A percentile compares a stretch with the other conserved stretches of the same genome.
Conservation (phyloP, 2,329 filamentous ascomycete genomes). For the Phialophora expanda region DNA sequence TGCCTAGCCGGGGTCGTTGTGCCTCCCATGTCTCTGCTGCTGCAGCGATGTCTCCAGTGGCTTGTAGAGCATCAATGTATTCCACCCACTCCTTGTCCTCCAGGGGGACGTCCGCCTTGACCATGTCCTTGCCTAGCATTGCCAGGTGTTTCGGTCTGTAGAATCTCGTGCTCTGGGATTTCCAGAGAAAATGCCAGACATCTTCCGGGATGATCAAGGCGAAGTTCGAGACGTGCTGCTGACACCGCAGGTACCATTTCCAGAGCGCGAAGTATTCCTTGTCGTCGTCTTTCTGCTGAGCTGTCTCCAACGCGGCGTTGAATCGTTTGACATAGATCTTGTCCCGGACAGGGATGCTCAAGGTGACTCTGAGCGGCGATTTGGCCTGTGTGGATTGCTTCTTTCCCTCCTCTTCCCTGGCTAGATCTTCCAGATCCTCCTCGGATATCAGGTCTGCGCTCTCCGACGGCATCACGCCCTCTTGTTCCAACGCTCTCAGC, state of each 20-base stretch:
- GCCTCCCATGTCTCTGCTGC: slow-evolving; percentile 70
- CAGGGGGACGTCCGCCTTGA: slow-evolving; percentile 61
- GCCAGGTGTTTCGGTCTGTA: slow-evolving; percentile 66
- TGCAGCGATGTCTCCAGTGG: slow-evolving; percentile 63
- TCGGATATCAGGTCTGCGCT: slow-evolving; percentile 49
- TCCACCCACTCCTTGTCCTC: slow-evolving; percentile 65
- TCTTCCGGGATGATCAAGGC: slow-evolving; percentile 64
- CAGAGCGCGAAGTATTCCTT: slow-evolving; percentile 49
- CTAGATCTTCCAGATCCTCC: slow-evolving; percentile 48
- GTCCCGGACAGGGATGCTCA: slow-evolving; percentile 45
- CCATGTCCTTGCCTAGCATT: slow-evolving; percentile 69
- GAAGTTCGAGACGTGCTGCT: slow-evolving; percentile 51
- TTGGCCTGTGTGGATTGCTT: slow-evolving; percentile 19
- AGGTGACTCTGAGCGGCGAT: slow-evolving; percentile 41
- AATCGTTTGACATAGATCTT: slow-evolving; percentile 49
- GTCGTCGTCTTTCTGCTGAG: slow-evolving; percentile 42
- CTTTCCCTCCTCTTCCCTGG: slow-evolving; percentile 33
- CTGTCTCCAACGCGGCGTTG: slow-evolving; percentile 46
- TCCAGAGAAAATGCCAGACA: slow-evolving; percentile 71
- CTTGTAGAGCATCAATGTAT: slow-evolving; percentile 71
- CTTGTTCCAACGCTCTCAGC: slow-evolving; percentile 51
- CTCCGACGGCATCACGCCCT: slow-evolving; percentile 42
- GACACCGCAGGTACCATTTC: slow-evolving; percentile 58
- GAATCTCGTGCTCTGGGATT: slow-evolving; percentile 55
- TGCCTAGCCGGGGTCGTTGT: slow-evolving; percentile 27